Evolutionary conservation across 768 basidiomycete species (phyloP).

Genomic region (Cystobasidiopsis lactophilus): DNA sequence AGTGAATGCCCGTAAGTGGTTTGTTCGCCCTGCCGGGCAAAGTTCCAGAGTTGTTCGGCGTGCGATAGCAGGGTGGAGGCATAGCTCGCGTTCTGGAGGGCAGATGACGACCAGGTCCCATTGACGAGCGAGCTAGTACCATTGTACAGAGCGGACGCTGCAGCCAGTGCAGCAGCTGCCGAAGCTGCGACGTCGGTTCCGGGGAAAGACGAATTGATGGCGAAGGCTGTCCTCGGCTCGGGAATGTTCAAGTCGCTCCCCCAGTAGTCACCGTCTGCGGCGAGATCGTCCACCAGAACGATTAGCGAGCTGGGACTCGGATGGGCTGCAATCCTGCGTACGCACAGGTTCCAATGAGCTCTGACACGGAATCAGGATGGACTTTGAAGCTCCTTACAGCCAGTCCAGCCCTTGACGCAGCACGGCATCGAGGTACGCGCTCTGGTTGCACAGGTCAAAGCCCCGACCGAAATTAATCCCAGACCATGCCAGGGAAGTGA

Average conservation of each 20-base stretch:
- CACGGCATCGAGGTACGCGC: slow-evolving; percentile 58
- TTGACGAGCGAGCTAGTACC: slow-evolving; percentile 23
- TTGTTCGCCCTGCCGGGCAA: slow-evolving; percentile 44
- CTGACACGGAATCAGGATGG: slow-evolving; percentile 27
- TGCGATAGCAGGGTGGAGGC: slow-evolving; percentile 47
- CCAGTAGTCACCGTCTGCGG: slow-evolving; percentile 62
- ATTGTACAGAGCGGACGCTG: slow-evolving; percentile 62
- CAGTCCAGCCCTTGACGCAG: no score
- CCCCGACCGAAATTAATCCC: slow-evolving; percentile 64
- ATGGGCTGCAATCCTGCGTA: slow-evolving; percentile 86
- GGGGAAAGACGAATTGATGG: slow-evolving; percentile 45
- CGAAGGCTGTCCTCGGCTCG: slow-evolving; percentile 46
- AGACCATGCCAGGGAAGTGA: slow-evolving; percentile 79
- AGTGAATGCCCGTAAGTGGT: slow-evolving; percentile 32
- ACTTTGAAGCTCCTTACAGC: no score
- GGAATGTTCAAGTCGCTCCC: slow-evolving; percentile 66
- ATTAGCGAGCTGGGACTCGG: slow-evolving; percentile 47
- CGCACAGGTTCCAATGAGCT: slow-evolving; percentile 76
- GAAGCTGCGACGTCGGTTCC: slow-evolving; percentile 78
- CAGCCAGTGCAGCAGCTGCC: slow-evolving; percentile 64
- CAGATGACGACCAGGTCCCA: slow-evolving; percentile 13
- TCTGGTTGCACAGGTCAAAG: slow-evolving; percentile 67
- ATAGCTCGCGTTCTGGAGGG: slow-evolving; percentile 51
- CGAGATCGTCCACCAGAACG: slow-evolving; percentile 48
- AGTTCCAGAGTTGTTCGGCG: slow-evolving; percentile 48